These are phyloP conservation scores for Xylaria bambusicola DNA, from an alignment of 495 filamentous ascomycete genomes.

Conservation along the genomic window DNA sequence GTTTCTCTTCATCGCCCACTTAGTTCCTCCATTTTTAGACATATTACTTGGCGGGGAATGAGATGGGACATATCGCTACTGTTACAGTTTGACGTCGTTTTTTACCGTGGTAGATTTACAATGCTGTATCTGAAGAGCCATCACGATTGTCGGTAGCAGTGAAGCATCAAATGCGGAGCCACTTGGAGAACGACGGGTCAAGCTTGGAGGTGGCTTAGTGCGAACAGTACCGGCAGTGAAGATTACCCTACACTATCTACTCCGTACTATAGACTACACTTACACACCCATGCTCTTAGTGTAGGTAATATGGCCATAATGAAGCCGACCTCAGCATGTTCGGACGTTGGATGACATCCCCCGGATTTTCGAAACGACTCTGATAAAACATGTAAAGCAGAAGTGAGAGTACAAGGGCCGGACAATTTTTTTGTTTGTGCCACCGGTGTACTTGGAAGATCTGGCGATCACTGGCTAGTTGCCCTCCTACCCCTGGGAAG, in stretches of 20 bases:
- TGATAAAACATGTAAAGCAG: not conserved
- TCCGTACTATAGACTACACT: not conserved
- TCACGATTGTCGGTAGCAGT: no score
- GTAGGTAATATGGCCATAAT: no score
- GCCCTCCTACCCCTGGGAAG: conserved; percentile 9
- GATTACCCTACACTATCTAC: no score
- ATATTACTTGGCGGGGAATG: not conserved
- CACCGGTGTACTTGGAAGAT: conserved; percentile 1
- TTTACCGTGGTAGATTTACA: no score
- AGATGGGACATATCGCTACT: not conserved
- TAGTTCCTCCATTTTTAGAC: not conserved
- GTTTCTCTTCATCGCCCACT: not conserved
- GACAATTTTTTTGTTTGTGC: not conserved
- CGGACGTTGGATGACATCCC: not conserved
- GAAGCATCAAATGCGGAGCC: no score
- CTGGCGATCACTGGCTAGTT: conserved; percentile 7
- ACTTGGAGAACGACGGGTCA: no score
- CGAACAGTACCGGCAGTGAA: not conserved
- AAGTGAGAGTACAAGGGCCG: not conserved
- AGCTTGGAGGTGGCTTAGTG: no score
- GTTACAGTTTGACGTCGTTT: no score
- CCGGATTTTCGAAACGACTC: conserved; percentile 15
- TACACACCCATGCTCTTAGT: no score
- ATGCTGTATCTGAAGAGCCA: no score
- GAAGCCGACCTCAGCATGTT: not conserved